Conservation (phyloP, 345 rosid genomes). For the Populus davidiana region DNA sequence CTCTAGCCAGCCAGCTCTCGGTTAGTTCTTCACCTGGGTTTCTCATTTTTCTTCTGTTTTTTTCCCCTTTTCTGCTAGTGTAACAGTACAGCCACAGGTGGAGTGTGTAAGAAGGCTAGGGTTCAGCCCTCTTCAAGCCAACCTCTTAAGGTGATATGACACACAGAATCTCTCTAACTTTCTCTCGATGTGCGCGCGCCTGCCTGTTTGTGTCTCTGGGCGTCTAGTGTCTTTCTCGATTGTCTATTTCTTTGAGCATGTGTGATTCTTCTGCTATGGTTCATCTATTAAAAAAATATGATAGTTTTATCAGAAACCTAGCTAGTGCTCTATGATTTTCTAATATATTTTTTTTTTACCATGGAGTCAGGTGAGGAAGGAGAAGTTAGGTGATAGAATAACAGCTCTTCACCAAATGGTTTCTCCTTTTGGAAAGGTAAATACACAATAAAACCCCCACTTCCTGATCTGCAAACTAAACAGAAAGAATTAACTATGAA, state of each 20-base stretch:
- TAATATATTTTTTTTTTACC: not conserved
- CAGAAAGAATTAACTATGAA: not conserved
- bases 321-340: constrained; percentile 1
- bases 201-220: not conserved
- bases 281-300: constrained; percentile 1
- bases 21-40: not conserved
- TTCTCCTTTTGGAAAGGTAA: constrained; percentile 97
- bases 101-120: constrained; percentile 50
- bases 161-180: constrained; percentile 13
- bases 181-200: constrained; percentile 8
- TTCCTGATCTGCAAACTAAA: not conserved
- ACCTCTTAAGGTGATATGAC: constrained; percentile 63
- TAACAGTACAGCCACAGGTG: constrained; percentile 40
- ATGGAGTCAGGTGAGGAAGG: constrained; percentile 69
- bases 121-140: constrained; percentile 68
- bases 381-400: constrained; percentile 81
- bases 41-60: not conserved
- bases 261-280: constrained; percentile 46
- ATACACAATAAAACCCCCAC: not conserved
- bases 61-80: constrained; percentile 17
- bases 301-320: not conserved
- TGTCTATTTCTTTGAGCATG: constrained; percentile 61
- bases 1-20: not conserved
- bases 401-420: constrained; percentile 94
- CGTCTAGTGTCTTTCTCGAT: constrained; percentile 50